Base-by-base conservation (phyloP, 306 rosid species). In the Cucumis sativus region DNA sequence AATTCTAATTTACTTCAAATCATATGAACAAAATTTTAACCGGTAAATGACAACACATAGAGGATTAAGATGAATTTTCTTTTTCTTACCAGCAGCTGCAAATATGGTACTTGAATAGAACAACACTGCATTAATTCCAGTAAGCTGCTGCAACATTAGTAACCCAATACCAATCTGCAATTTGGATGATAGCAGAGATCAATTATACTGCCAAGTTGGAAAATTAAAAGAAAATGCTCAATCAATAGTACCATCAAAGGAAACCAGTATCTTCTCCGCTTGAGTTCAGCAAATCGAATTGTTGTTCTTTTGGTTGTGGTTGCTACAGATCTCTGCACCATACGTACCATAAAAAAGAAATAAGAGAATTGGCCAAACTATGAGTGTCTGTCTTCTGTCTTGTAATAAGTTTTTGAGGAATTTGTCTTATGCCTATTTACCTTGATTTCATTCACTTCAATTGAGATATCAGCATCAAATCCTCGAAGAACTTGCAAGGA, bases 361-460 rank as follows among this genome's bases (percentile, higher is more conserved):
- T 23, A 4, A 25, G 40, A 47, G 3, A 1, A 25, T 70, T 13
- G 39, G 21, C 21, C 45, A 72, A 51, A 71, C 16, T 30, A 16
- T 25, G 6, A 6, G 3, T 68, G 56, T 41, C 57, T 52, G 20
- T 55, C 23, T 7, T 55, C 23, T 7, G 20, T 55, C 23, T 7
- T 55, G 59, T n/a, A 55, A 18, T 0, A 3, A 54, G 21, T 54
- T 39, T 20, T 40, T 10, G 21, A 67, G 74, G 28, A 39, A 39
- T 49, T 62, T 15, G 16, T 21, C 12, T 11, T 43, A 14, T 17
- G 72, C 28, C 70, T 59, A 57, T 75, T 20, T 86, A 90, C 97
- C 97, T 90, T 92, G 78, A 92, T 92, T 80, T 92, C 97, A 59
- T 90, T 79, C 76, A 90, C 93, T 92, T 90, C 97, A n/a, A 64